A percentile compares a stretch with the other conserved stretches of the same genome.
Conservation (phyloP, 495 filamentous ascomycete species). For the Penicillium odoratum region DNA sequence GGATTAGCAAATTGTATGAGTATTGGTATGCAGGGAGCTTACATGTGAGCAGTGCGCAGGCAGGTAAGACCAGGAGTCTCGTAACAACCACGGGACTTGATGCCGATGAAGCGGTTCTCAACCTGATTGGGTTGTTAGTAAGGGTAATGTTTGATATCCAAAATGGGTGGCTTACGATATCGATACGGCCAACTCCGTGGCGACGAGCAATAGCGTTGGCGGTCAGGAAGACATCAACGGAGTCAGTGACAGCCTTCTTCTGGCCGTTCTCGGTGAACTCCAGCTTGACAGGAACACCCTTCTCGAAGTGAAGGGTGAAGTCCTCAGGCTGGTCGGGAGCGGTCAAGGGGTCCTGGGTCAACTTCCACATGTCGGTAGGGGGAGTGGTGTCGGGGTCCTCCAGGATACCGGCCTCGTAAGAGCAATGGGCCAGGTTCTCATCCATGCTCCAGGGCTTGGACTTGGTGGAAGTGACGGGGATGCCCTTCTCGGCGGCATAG, state of each 20-base stretch:
- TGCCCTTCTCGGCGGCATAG: constrained; percentile 74
- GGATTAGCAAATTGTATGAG: constrained; percentile 5
- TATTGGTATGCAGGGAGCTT: constrained; percentile 9
- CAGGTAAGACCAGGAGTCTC: constrained; percentile 75
- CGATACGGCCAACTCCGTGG: constrained; percentile 82
- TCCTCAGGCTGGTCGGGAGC: constrained; percentile 76
- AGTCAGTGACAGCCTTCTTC: constrained; percentile 66
- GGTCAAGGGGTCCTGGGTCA: constrained; percentile 70
- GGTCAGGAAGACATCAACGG: constrained; percentile 76
- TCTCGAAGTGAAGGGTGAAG: constrained; percentile 78
- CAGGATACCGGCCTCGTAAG: constrained; percentile 77
- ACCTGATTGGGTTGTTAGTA: constrained; percentile 23
- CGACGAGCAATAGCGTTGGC: constrained; percentile 75
- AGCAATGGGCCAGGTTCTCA: constrained; percentile 89
- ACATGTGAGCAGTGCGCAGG: constrained; percentile 72
- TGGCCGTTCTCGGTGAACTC: constrained; percentile 50
- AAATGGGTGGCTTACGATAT: constrained; percentile 62
- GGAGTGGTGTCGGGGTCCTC: constrained; percentile 57
- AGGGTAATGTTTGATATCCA: background rate
- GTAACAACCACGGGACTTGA: constrained; percentile 92
- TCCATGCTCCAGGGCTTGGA: constrained; percentile 79
- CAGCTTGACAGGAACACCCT: constrained; percentile 79
- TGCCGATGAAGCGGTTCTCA: constrained; percentile 83
- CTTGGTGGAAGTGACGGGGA: constrained; percentile 88
- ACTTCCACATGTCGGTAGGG: constrained; percentile 82